A percentile compares a stretch with the other conserved stretches of the same genome.
Evolutionary conservation across 345 rosid genomes (phyloP).

Genomic region (Psidium friedrichsthalianum): DNA sequence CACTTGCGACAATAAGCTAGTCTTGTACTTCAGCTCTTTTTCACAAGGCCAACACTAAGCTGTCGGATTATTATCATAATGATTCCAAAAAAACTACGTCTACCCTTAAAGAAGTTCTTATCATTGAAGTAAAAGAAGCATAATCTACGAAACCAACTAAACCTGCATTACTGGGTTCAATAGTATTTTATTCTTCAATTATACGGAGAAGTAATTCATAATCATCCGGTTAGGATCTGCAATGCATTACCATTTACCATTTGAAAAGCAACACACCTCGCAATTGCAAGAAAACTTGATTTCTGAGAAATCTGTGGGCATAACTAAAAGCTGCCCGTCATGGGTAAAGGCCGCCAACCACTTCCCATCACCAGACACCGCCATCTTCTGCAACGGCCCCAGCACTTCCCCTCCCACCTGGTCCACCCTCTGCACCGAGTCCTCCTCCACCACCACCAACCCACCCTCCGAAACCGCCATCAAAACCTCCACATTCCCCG

Average conservation of each 20-base stretch:
- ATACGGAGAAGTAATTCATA: neutral
- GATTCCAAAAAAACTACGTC: neutral
- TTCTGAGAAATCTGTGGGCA: conserved; percentile 40
- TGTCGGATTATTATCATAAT: neutral
- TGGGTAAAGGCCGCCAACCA: conserved; percentile 74
- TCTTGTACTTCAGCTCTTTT: neutral
- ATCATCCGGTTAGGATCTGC: neutral
- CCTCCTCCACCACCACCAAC: conserved; percentile 66
- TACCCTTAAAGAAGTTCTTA: neutral
- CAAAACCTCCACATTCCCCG: conserved; percentile 79
- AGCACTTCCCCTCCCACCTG: conserved; percentile 25
- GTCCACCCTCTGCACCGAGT: conserved; percentile 51
- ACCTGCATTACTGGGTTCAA: neutral
- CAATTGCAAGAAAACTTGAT: conserved; percentile 54
- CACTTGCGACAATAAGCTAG: neutral
- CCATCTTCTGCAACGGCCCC: conserved; percentile 72
- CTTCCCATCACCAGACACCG: conserved; percentile 69
- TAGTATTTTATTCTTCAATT: neutral
- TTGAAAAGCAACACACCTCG: conserved; percentile 36
- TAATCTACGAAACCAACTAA: neutral
- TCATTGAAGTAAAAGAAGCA: neutral
- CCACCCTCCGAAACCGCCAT: conserved; percentile 49
- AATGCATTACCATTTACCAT: neutral
- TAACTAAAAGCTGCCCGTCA: conserved; percentile 69
- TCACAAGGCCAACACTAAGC: neutral